Evolutionary conservation across 2,329 filamentous ascomycete species (phyloP), one percentile per base, ranked within the genome.

Genomic region (Aspergillus spinulosporus): DNA sequence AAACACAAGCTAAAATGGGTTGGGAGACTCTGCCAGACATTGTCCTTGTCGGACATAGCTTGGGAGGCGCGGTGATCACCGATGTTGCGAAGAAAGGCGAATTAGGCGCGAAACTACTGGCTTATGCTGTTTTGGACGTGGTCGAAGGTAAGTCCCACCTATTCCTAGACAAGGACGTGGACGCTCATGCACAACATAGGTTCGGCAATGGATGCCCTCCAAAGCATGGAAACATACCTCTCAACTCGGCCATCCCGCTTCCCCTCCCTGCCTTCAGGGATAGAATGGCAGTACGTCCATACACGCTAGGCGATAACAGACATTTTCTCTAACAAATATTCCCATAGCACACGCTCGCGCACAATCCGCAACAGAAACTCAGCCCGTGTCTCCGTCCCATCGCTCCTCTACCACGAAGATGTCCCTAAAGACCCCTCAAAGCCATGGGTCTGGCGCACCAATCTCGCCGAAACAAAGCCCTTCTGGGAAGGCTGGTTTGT

Each of bases 401-500:
- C 88, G 2, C 76, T 99, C 11, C 76, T 97, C 52, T 78, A 76
- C 2, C 75, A 81, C 51, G 71, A 81, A 69, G 56, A 62, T 3
- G 51, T 64, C 2, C 64, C 68, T 4, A 54, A 63, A 7, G 69
- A 75, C 54, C 63, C 67, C 15, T 70, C 75, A 12, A 76, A 81
- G 49, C 81, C 84, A 2, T 95, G 89, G 88, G 82, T 82, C 56
- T 99, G 94, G 94, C 82, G 87, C 62, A 97, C 94, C 2, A 87
- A 97, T 68, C 80, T 97, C 28, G 84, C 82, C 0, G 84, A 85
- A 37, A 97, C 94, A 6, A 88, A 95, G 68, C 86, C 89, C 0
- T 97, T 92, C 73, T 99, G 93, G 93, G 88, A 94, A 72, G 88
- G 86, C 62, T 99, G 93, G 93, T 97, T 97, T 68, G 81, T 84